phyloP scores from a whole-genome alignment of 352 stramenopile genomes.

The Globisporangium emineosum region DNA sequence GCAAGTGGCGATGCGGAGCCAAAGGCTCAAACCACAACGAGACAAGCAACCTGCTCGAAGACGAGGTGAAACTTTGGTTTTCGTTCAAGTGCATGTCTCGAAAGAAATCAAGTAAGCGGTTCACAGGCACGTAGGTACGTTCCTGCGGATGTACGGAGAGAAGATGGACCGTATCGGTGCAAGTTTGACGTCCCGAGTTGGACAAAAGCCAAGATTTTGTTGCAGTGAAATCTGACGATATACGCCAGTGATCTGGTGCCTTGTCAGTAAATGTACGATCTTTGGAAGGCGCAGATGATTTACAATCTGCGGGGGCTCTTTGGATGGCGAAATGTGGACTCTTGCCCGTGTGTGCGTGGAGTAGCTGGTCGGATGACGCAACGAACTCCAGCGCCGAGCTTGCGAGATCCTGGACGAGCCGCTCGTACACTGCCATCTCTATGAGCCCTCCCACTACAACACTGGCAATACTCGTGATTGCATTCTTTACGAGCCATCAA shows the following conservation, averaged over 20 bases:
- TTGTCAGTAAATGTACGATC: background rate
- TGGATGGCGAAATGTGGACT: too few species aligned
- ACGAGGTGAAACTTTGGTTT: background rate
- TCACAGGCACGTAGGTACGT: too few species aligned
- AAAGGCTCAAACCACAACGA: too few species aligned
- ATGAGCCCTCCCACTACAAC: too few species aligned
- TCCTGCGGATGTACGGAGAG: background rate
- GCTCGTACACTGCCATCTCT: too few species aligned
- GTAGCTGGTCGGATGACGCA: too few species aligned
- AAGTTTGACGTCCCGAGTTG: background rate
- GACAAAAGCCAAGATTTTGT: background rate
- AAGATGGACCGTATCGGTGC: background rate
- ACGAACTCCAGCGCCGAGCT: too few species aligned
- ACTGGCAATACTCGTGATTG: too few species aligned
- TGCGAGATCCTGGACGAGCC: too few species aligned
- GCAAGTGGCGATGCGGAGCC: background rate
- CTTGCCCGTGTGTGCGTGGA: too few species aligned
- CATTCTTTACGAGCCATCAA: too few species aligned
- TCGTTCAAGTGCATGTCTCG: background rate
- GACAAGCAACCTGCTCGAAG: background rate
- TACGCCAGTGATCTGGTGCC: background rate
- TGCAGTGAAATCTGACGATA: background rate
- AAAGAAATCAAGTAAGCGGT: background rate
- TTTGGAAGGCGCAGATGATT: background rate
- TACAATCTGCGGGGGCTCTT: too few species aligned